Conservation (phyloP, 106 monocot species). For the Ottelia alismoides region DNA sequence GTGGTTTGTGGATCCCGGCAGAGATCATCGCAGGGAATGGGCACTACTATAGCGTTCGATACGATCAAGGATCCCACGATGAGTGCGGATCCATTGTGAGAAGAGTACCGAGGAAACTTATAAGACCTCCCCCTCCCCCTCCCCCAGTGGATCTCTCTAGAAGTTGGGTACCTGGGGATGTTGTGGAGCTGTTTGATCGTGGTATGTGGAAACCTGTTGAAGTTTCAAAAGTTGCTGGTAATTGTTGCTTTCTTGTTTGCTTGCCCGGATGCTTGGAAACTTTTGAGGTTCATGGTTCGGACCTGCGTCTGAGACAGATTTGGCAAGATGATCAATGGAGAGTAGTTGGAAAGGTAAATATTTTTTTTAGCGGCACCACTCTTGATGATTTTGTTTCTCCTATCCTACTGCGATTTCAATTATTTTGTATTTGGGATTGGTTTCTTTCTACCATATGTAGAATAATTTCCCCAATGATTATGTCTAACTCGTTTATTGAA, state of each 20-base stretch:
- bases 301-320: conserved; percentile 21
- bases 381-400: no score
- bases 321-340: conserved; percentile 56
- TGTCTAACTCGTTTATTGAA: no score
- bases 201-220: conserved; percentile 34
- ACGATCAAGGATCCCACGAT: conserved; percentile 5
- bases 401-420: no score
- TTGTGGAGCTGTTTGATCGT: conserved; percentile 34
- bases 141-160: conserved; percentile 2
- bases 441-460: no score
- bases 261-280: conserved; percentile 20
- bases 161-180: conserved; percentile 25
- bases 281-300: conserved; percentile 19
- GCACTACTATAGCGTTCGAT: conserved; percentile 14
- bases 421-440: no score
- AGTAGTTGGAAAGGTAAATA: conserved; percentile 41
- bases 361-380: no score
- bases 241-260: conserved; percentile 21
- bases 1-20: conserved; percentile 16
- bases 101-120: conserved; percentile 30
- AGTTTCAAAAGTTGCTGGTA: conserved; percentile 7
- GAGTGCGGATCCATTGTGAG: conserved; percentile 1
- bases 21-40: conserved; percentile 21
- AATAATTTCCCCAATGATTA: no score
- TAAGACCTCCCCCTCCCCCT: neutral